Evolutionary conservation across 192 early-diverging fungal genomes (phyloP), one percentile per base, ranked within the genome.

Genomic region (Coemansia biformis): DNA sequence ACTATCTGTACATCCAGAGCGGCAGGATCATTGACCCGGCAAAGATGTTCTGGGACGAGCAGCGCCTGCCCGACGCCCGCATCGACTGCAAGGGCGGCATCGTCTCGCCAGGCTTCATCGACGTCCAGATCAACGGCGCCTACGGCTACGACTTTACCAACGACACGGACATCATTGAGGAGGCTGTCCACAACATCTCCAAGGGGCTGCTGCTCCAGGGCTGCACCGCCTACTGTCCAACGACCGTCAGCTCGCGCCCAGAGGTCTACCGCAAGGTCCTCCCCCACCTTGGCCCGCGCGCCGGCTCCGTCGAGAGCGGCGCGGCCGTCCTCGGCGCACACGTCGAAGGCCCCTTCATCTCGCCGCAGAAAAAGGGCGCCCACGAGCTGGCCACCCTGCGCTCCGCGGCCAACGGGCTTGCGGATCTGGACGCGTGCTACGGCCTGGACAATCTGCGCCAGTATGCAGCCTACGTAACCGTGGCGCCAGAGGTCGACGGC

Each of bases 41-140:
- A 46, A 65, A 71, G 37, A 62, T 84, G 43, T 91, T 91, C 57
- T 91, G 81, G 70, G 65, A 75, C 30, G 76, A 75, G 35, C 74
- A 79, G 46, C 77, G 82, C 29, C 73, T 71, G 16, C 77, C 89
- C 7, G 85, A 86, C 49, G 56, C 71, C 24, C 72, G 81, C 30
- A 80, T 91, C 44, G 85, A 91, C 70, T 84, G 85, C 34, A 63
- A 79, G 17, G 83, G 86, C 42, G 43, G 80, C 30, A 75, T 91
- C n/a, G 75, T 91, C 28, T 79, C 79, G 8, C 85, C 89, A 14
- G 89, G 89, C 4, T 91, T 80, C 43, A 80, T 91, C 32, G 87
- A 91, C 55, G 66, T 84, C 22, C 87, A 91, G 59, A 82, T 91
- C 48, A 91, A 91, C 51, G 89, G 89, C 39, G 84, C 79, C 0